Evolutionary conservation across 2,329 filamentous ascomycete genomes (phyloP), one percentile per base, ranked within the genome.

Genomic region (Clathrospora elynae): DNA sequence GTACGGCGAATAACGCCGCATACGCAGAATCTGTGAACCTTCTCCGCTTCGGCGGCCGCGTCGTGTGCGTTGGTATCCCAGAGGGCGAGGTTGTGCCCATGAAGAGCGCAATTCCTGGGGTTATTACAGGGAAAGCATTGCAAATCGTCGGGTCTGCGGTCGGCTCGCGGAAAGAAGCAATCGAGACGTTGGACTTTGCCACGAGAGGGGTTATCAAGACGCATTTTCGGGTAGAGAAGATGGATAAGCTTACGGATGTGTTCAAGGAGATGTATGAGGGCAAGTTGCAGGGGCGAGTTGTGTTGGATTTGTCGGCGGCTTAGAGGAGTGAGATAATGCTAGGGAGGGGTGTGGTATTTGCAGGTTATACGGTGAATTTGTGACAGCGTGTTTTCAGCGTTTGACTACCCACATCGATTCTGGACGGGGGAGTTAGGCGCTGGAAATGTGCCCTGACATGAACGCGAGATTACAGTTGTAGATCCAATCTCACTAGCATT

Each of bases 161-260:
- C 0, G 75, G 75, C 6, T 64, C 71, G 44, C 59, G 75, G 18
- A 71, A 67, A 46, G 75, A 78, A 42, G 75, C 75, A 10, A 75
- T 77, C 45, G 75, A 78, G 64, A 72, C 72, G 16, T 51, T 78
- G 55, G 71, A 76, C 14, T 71, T 78, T 55, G 75, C 74, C 6
- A 58, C 57, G 0, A 56, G 66, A 10, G 64, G 64, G 0, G 49
- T 78, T 4, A 68, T 77, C 11, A 78, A 77, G 70, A 75, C 72
- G 35, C 74, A 78, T 56, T 77, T 64, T 55, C 53, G 68, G 38
- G 61, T 62, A 1, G 73, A 72, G 54, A 75, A 73, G 67, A 73
- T 77, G 73, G 74, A 76, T 1, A 71, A 73, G 50, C 54, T 78
- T 55, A 74, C 73, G 6, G 54, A 64, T 2, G 53, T 73, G 1